Base-by-base conservation (phyloP, 495 filamentous ascomycete genomes). In the Hamigera avellanea region DNA sequence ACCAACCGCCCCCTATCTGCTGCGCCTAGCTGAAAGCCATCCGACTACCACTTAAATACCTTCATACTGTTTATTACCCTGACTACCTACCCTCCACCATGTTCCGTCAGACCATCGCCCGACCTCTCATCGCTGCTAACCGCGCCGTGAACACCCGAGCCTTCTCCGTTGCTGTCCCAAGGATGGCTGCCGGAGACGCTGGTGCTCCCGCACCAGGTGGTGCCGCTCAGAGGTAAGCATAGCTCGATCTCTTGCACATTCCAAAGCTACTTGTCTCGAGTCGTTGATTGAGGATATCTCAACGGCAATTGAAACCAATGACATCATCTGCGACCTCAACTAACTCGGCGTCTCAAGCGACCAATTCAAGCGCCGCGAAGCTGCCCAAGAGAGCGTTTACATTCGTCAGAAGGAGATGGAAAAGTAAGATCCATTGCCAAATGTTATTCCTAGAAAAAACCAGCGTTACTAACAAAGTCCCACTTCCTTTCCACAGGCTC, bases 321-420 rank as follows among this genome's bases (percentile, higher is more conserved):
- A 54, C 40, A 42, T 50, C 46, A 45, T 39, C 31, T 13, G 6
- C n/a, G 28, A 13, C 4, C 10, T 30, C 19, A 29, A 13, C 33
- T 23, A 12, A 19, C 31, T 19, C n/a, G 18, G 16, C 33, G 2
- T 34, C 27, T 34, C 48, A 42, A 89, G 88, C 41, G 91, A 99
- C 56, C 70, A 80, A 34, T 99, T 95, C 74, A 81, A 80, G 54
- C 77, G 78, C 56, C 86, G 91, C 47, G 91, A 99, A 65, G 78
- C 78, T 44, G 89, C 89, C 41, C 70, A 69, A 54, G 91, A 99
- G 64, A 77, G 83, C 53, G 71, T 72, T 44, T 81, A 83, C 66
- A 83, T 99, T 61, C 67, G 73, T 35, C 66, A 83, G 68, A 78
- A 82, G 50, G 91, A 99, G 73, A 67, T 75, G 57, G 73, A 81